These are phyloP conservation scores for Aurinia saxatilis DNA, from an alignment of 345 rosid genomes.

Conservation along the genomic window DNA sequence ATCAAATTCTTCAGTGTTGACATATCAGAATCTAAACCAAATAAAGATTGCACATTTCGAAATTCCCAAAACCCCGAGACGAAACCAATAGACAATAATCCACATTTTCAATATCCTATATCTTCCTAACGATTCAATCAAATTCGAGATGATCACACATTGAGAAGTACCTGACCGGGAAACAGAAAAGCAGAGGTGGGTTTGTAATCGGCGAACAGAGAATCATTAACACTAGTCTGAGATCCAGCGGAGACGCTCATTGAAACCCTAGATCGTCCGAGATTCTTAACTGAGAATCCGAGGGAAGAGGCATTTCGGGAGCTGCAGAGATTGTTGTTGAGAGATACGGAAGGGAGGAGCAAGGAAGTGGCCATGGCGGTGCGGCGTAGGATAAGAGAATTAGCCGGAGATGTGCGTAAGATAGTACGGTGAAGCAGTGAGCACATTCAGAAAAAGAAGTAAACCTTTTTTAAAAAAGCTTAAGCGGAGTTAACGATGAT, in stretches of 20 bases:
- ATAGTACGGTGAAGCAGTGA: conserved; percentile 31
- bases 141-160: neutral
- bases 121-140: neutral
- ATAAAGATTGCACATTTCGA: neutral
- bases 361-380: conserved; percentile 30
- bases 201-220: conserved; percentile 67
- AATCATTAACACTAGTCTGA: conserved; percentile 45
- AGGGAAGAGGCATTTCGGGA: conserved; percentile 26
- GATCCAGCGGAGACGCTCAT: conserved; percentile 66
- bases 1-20: neutral
- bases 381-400: conserved; percentile 38
- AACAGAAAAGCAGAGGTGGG: conserved; percentile 73
- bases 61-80: neutral
- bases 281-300: conserved; percentile 25
- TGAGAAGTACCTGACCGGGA: conserved; percentile 77
- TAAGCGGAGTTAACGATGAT: conserved; percentile 39
- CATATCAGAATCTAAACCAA: neutral
- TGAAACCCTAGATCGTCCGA: conserved; percentile 51
- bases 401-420: conserved; percentile 9
- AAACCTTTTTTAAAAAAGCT: neutral
- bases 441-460: conserved; percentile 23
- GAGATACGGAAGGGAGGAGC: conserved; percentile 36
- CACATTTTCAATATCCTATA: conserved; percentile 7
- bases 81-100: neutral
- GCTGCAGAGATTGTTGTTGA: conserved; percentile 20